A percentile compares a stretch with the other conserved stretches of the same genome.
phyloP scores from a whole-genome alignment of 164 flowering plant genomes.

The Brasenia schreberi region DNA sequence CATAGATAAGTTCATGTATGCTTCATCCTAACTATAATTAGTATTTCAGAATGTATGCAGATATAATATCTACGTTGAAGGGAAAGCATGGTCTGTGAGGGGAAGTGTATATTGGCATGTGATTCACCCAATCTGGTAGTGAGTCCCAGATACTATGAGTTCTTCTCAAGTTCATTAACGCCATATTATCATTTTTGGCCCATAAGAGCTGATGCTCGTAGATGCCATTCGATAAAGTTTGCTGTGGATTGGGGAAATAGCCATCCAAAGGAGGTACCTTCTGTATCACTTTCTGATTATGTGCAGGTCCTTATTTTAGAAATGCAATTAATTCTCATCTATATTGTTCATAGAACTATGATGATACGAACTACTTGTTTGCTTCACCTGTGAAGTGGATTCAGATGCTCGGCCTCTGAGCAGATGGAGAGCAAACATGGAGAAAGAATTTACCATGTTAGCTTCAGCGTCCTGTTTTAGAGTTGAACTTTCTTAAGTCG shows the following conservation, averaged over 20 bases:
- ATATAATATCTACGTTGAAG: conserved; percentile 60
- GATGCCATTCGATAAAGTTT: conserved; percentile 42
- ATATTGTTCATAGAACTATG: too few species aligned
- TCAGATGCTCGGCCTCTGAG: too few species aligned
- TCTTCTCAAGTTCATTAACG: conserved; percentile 41
- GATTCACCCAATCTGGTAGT: conserved; percentile 38
- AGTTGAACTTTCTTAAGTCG: too few species aligned
- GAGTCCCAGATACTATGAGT: conserved; percentile 42
- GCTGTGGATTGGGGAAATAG: conserved; percentile 72
- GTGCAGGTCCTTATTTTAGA: background rate
- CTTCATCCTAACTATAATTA: background rate
- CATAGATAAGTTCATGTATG: background rate
- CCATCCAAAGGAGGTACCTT: conserved; percentile 30
- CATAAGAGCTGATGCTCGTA: conserved; percentile 13
- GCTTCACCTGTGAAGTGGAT: too few species aligned
- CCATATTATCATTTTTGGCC: conserved; percentile 75
- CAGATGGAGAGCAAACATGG: too few species aligned
- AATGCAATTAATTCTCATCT: too few species aligned
- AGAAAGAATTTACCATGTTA: too few species aligned
- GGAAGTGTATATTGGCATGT: conserved; percentile 60
- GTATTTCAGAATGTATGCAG: conserved; percentile 11
- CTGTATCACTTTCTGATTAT: background rate
- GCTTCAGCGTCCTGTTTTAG: too few species aligned
- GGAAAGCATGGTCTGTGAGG: conserved; percentile 69
- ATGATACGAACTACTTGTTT: too few species aligned